Evolutionary conservation across 2,329 filamentous ascomycete species (phyloP).

Genomic region (Chalara sp.): DNA sequence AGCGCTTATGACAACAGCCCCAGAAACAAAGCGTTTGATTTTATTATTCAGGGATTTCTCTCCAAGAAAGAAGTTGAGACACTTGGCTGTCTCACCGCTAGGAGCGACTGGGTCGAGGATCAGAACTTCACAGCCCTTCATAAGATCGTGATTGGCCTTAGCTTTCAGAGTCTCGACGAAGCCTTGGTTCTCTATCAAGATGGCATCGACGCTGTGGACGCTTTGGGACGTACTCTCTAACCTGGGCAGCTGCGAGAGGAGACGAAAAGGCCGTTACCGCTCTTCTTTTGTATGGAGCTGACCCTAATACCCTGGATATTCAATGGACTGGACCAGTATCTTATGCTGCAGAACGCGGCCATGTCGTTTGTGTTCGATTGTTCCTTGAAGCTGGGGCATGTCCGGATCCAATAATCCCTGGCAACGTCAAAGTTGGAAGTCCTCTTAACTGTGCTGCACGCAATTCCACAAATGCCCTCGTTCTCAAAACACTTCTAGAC

Average conservation of each 20-base stretch:
- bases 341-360: conserved; percentile 2
- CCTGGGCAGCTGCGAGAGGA: conserved; percentile 8
- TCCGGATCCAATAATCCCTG: conserved; percentile 5
- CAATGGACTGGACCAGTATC: conserved; percentile 4
- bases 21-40: conserved; percentile 8
- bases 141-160: conserved; percentile 5
- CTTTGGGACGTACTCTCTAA: conserved; percentile 5
- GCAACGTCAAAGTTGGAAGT: conserved; percentile 5
- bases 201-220: conserved; percentile 4
- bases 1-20: conserved; percentile 3
- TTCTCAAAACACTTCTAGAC: conserved; percentile 9
- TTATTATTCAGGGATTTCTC: conserved; percentile 3
- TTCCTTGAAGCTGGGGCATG: conserved; percentile 8
- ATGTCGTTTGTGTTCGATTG: conserved; percentile 6
- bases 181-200: background rate
- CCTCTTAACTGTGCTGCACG: conserved; percentile 8
- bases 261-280: conserved; percentile 3
- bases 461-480: conserved; percentile 1
- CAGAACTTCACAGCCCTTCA: conserved; percentile 8
- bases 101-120: conserved; percentile 7
- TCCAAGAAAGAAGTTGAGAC: conserved; percentile 2
- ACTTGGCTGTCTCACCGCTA: conserved; percentile 1
- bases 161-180: conserved; percentile 1
- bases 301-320: conserved; percentile 7
- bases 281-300: conserved; percentile 6